A percentile compares a stretch with the other conserved stretches of the same genome.
Conservation (phyloP, 345 rosid species). For the Eucalyptus shirleyi region DNA sequence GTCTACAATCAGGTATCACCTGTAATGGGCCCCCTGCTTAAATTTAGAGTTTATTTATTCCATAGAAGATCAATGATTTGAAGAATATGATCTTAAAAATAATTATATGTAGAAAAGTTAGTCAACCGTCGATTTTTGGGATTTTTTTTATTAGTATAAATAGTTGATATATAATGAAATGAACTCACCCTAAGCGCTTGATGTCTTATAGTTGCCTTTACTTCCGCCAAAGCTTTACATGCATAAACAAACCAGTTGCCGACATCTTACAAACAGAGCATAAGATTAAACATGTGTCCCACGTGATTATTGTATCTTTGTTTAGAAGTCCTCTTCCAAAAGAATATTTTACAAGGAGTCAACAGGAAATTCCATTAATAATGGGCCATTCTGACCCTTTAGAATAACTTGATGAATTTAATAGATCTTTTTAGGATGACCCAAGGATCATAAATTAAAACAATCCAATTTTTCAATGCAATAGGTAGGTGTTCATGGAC, state of each 20-base stretch:
- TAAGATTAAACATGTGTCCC: background rate
- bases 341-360: background rate
- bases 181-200: background rate
- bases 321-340: background rate
- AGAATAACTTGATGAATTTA: background rate
- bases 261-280: background rate
- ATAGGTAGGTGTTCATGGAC: background rate
- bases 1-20: background rate
- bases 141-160: background rate
- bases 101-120: background rate
- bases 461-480: background rate
- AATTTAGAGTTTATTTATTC: too few species aligned
- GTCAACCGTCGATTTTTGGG: background rate
- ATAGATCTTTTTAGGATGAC: background rate
- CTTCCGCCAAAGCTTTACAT: background rate
- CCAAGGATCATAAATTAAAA: background rate
- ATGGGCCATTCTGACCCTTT: background rate
- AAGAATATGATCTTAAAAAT: background rate
- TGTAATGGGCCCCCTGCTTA: background rate
- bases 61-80: background rate
- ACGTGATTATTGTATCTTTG: background rate
- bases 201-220: background rate
- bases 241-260: background rate
- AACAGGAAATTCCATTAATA: background rate
- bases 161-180: background rate